Evolutionary conservation across 1,139 yeast genomes (phyloP).

Genomic region (Blastobotrys ciferrii): DNA sequence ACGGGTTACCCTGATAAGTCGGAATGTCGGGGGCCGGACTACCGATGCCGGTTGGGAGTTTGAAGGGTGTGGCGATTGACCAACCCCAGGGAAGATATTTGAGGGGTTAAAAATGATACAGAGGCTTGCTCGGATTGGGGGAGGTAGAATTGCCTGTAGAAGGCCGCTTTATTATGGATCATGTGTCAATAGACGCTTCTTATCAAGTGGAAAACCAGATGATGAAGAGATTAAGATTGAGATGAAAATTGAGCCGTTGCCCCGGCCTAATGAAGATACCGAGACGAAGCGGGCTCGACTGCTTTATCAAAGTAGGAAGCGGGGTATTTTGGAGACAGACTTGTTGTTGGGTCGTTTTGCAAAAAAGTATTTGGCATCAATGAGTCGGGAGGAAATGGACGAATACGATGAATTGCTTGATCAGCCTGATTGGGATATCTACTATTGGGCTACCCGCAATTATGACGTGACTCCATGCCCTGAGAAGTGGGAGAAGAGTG

Average conservation of each 20-base stretch:
- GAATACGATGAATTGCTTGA: conserved; percentile 86
- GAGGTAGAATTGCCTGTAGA: background rate
- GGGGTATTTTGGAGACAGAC: conserved; percentile 95
- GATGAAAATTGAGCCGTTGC: conserved; percentile 64
- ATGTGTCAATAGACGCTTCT: background rate
- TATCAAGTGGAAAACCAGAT: background rate
- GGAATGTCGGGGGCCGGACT: too few species aligned
- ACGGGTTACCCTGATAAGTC: too few species aligned
- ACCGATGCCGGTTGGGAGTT: too few species aligned
- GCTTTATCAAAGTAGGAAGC: conserved; percentile 85
- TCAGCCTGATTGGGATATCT: conserved; percentile 97
- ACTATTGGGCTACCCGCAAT: conserved; percentile 93
- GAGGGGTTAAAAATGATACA: background rate
- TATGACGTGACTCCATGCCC: conserved; percentile 81
- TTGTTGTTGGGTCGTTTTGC: conserved; percentile 83
- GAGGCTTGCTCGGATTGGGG: background rate
- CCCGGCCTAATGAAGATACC: conserved; percentile 69
- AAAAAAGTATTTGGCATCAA: conserved; percentile 57
- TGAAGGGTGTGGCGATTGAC: too few species aligned
- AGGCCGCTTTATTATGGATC: background rate
- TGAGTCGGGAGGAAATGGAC: conserved; percentile 66
- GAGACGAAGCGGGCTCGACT: conserved; percentile 82
- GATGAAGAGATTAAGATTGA: conserved; percentile 23
- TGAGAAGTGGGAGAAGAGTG: conserved; percentile 71
- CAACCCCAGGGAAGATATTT: too few species aligned